These are phyloP conservation scores for Trichosporon asahii DNA, from an alignment of 1,284 basidiomycete species.

Conservation along the genomic window DNA sequence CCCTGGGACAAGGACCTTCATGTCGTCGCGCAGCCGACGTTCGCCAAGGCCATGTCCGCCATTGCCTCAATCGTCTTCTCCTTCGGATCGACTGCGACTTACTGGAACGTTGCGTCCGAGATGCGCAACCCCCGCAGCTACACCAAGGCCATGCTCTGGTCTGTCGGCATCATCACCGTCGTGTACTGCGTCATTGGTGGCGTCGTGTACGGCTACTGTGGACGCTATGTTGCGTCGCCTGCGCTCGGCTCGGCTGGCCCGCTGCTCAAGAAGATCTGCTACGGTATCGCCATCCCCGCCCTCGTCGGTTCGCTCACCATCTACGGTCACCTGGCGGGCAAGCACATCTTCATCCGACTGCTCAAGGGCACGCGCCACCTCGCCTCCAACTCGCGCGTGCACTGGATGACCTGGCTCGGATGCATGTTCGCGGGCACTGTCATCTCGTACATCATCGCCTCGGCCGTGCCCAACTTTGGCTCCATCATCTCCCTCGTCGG, in stretches of 20 bases:
- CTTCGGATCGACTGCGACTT: slow-evolving; percentile 32
- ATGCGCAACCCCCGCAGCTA: slow-evolving; percentile 38
- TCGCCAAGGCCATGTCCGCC: slow-evolving; percentile 30
- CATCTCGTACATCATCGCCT: slow-evolving; percentile 24
- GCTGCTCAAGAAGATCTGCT: slow-evolving; percentile 47
- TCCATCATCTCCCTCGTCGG: slow-evolving; percentile 17
- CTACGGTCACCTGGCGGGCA: slow-evolving; percentile 54
- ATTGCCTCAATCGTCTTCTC: slow-evolving; percentile 24
- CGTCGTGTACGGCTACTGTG: slow-evolving; percentile 40
- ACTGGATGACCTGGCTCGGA: slow-evolving; percentile 58
- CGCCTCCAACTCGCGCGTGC: slow-evolving; percentile 59
- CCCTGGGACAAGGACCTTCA: slow-evolving; percentile 36
- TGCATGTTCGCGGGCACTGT: slow-evolving; percentile 44
- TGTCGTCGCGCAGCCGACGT: slow-evolving; percentile 24
- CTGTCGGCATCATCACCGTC: slow-evolving; percentile 1
- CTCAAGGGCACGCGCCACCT: slow-evolving; percentile 61
- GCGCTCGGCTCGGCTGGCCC: slow-evolving; percentile 51
- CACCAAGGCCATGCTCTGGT: slow-evolving; percentile 29
- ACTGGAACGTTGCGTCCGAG: slow-evolving; percentile 42
- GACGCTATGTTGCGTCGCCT: slow-evolving; percentile 50
- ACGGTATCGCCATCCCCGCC: slow-evolving; percentile 46
- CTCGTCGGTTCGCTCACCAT: slow-evolving; percentile 42
- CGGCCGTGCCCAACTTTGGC: slow-evolving; percentile 23
- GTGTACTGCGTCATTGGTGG: slow-evolving; percentile 27
- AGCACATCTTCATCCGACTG: slow-evolving; percentile 62